Evolutionary conservation across 1,139 yeast genomes (phyloP), one percentile per base, ranked within the genome.

Genomic region (Sugiyamaella castrensis): DNA sequence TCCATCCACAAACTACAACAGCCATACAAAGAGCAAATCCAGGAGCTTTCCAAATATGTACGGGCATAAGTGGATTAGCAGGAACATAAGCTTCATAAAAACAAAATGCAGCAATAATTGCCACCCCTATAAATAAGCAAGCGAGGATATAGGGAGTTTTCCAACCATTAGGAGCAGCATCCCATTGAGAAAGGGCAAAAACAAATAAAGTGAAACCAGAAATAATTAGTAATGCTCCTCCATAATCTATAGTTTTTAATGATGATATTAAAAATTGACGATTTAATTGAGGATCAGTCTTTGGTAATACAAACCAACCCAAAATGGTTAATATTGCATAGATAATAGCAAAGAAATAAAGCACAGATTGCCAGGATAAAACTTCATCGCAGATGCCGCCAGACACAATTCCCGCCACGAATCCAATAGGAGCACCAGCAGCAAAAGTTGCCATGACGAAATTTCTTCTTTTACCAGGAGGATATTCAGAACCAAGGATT

Each of bases 341-440:
- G 3, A 72, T 30, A 8, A 74, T 73, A 1, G 75, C 64, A 8
- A 70, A 53, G 48, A 74, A 73, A 49, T 54, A 74, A 33, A 74
- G 69, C 26, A 65, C 64, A 0, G 76, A 61, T 46, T 73, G 58
- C 77, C 78, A 74, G 40, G 60, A 60, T 13, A 73, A 54, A n/a
- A 68, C 57, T 44, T 68, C 61, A 11, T 64, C 54, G 54, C 75
- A 70, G 16, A 74, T 67, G 41, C 77, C 79, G 9, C 75, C 75
- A 24, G 67, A 54, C 26, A 74, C 56, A 30, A 66, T 62, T 0
- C 78, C 78, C 12, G 60, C 47, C 1, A 73, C 71, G 45, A 69
- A 71, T 13, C 79, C 79, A 6, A 72, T 56, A 1, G 79, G 79
- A 0, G 77, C 76, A 1, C 78, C 78, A 1, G 73, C 73, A 3